Base-by-base conservation (phyloP, 139 green algal species). In the Haematococcus sp. region DNA sequence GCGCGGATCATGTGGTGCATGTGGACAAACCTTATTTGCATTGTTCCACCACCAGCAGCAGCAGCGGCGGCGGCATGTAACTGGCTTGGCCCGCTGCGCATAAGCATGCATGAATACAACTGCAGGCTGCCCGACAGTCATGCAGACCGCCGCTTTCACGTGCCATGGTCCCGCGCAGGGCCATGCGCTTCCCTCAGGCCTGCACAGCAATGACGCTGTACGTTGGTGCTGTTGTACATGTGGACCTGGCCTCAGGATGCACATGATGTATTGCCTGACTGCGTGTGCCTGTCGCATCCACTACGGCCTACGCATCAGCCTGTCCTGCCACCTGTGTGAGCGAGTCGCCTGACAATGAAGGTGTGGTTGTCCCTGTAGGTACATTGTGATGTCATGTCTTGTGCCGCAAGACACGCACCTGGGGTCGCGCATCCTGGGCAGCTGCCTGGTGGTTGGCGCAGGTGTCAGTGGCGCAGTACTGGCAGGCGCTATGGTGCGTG, bases 361-460 rank as follows among this genome's bases (percentile, higher is more conserved):
- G n/a, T n/a, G n/a, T n/a, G n/a, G n/a, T n/a, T n/a, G n/a, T n/a
- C n/a, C n/a, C n/a, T n/a, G n/a, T 11, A 49, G 40, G 40, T 49
- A 52, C 61, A 51, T 76, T 16, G 70, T 76, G 20, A 51, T 43
- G 34, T 52, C 25, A 5, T 25, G 61, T 22, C 58, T 76, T 5
- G 70, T 76, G 31, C 16, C 31, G 19, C 58, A 69, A 28, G 70
- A 76, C 52, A 35, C 27, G 27, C 70, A 76, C 43, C 13, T 76
- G 27, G 70, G 70, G 23, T 63, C 46, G 9, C 56, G 44, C 33
- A 35, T 76, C 25, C 58, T 69, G 58, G 70, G 70, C 40, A 60
- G 27, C 58, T 64, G 56, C 70, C 64, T 76, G 70, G 58, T 76
- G 58, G 64, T 40, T 25, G 70, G 58, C 70, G 44, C 58, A 20